These are phyloP conservation scores for Crithidia expoeki DNA, from an alignment of 208 protist genomes.

Conservation along the genomic window DNA sequence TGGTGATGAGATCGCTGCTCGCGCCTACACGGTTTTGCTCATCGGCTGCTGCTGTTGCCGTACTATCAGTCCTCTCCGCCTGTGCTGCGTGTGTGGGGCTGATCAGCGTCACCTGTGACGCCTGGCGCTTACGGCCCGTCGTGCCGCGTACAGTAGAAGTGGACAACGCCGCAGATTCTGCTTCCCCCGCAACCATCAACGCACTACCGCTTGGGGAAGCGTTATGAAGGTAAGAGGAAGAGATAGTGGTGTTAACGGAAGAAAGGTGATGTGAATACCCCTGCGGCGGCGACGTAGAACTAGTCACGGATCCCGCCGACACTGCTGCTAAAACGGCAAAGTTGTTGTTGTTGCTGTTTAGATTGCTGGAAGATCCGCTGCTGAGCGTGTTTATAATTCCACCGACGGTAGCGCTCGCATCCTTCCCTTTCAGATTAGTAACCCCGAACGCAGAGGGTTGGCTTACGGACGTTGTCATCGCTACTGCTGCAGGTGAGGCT, in stretches of 20 bases:
- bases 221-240: too few species aligned
- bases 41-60: not conserved
- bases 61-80: not conserved
- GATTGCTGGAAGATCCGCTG: not conserved
- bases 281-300: not conserved
- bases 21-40: not conserved
- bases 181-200: too few species aligned
- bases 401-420: slow-evolving; percentile 5
- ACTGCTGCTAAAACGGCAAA: not conserved
- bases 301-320: not conserved
- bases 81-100: slow-evolving; percentile 24
- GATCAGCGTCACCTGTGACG: slow-evolving; percentile 15
- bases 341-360: not conserved
- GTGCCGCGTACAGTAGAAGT: not conserved
- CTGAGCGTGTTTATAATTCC: not conserved
- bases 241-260: too few species aligned
- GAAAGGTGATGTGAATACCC: not conserved
- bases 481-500: too few species aligned
- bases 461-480: not conserved
- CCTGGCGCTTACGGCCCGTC: slow-evolving; percentile 19
- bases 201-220: too few species aligned
- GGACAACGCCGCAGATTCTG: not conserved
- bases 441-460: not conserved
- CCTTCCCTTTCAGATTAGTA: slow-evolving; percentile 11
- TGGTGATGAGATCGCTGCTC: not conserved